These are phyloP conservation scores for Thraustotheca clavata DNA, from an alignment of 352 stramenopile genomes.

Conservation along the genomic window DNA sequence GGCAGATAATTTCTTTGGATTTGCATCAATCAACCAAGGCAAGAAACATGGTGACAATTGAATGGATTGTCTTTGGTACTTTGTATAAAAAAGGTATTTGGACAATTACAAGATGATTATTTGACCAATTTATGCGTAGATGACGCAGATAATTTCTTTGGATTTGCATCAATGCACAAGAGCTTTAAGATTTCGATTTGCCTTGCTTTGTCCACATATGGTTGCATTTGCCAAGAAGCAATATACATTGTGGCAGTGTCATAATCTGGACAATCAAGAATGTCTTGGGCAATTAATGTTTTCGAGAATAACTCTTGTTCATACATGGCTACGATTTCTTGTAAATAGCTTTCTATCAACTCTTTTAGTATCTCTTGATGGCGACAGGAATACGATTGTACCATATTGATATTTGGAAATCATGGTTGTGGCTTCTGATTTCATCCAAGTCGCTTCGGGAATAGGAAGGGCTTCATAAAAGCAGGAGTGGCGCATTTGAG, in stretches of 20 bases:
- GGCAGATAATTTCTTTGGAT: background rate
- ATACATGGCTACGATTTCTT: conserved; percentile 67
- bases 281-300: conserved; percentile 55
- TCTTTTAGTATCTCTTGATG: background rate
- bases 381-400: background rate
- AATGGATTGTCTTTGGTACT: background rate
- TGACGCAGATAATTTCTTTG: background rate
- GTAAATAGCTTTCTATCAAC: conserved; percentile 39
- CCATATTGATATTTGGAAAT: conserved; percentile 2
- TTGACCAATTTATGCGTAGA: background rate
- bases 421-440: background rate
- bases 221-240: conserved; percentile 82
- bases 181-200: background rate
- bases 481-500: conserved; percentile 1
- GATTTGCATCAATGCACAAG: background rate
- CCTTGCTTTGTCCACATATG: conserved; percentile 39
- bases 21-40: background rate
- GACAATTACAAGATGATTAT: background rate
- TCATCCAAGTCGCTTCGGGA: background rate
- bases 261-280: conserved; percentile 60
- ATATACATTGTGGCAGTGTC: conserved; percentile 67
- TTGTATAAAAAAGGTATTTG: background rate
- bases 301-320: conserved; percentile 71
- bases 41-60: too few species aligned
- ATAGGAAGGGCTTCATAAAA: background rate